Evolutionary conservation across 768 basidiomycete genomes (phyloP).

Genomic region (Neoboletus magnificus): DNA sequence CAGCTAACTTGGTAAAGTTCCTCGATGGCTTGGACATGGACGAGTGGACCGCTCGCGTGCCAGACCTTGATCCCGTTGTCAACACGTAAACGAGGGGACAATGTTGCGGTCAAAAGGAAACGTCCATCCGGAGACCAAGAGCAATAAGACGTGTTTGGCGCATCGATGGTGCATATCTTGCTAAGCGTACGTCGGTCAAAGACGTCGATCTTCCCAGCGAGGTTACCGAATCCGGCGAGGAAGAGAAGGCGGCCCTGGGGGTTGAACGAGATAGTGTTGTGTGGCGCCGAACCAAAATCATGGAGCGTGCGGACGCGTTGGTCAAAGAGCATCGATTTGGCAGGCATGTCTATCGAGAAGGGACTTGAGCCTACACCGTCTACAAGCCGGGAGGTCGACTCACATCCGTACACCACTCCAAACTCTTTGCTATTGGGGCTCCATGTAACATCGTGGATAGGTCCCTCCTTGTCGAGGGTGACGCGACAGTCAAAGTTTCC

Average conservation of each 20-base stretch:
- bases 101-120: constrained; percentile 89
- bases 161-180: constrained; percentile 78
- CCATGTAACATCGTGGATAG: constrained; percentile 96
- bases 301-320: constrained; percentile 82
- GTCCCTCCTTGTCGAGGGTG: constrained; percentile 89
- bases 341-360: constrained; percentile 76
- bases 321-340: constrained; percentile 90
- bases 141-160: constrained; percentile 90
- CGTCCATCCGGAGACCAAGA: constrained; percentile 95
- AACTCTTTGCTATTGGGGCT: constrained; percentile 97
- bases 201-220: constrained; percentile 91
- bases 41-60: constrained; percentile 86
- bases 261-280: constrained; percentile 93
- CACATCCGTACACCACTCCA: constrained; percentile 94
- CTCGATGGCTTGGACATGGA: constrained; percentile 78
- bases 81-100: constrained; percentile 93
- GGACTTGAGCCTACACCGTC: background rate
- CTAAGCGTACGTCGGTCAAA: constrained; percentile 83
- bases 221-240: constrained; percentile 94
- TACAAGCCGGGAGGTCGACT: constrained; percentile 32
- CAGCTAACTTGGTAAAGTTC: constrained; percentile 90
- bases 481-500: constrained; percentile 94
- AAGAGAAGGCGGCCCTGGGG: constrained; percentile 87
- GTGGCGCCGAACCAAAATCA: constrained; percentile 87
- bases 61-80: constrained; percentile 97